These are phyloP conservation scores for Luvunga scandens DNA, from an alignment of 345 rosid genomes.

Conservation along the genomic window DNA sequence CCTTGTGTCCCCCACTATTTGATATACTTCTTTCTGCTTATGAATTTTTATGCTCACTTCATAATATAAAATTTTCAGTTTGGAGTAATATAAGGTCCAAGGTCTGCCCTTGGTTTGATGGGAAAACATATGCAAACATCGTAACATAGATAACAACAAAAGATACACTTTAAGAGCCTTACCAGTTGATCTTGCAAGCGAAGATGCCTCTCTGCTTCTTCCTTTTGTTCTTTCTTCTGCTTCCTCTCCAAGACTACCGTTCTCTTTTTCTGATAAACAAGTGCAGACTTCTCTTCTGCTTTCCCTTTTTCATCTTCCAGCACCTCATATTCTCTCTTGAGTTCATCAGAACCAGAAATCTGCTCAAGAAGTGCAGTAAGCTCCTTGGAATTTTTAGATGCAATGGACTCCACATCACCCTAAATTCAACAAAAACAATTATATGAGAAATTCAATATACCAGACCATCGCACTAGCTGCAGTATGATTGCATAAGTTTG, in stretches of 20 bases:
- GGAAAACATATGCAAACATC: not conserved
- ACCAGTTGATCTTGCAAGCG: conserved; percentile 92
- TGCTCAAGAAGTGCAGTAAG: conserved; percentile 88
- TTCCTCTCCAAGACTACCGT: conserved; percentile 80
- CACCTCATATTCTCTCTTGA: conserved; percentile 84
- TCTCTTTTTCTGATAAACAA: conserved; percentile 80
- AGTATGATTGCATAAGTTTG: not conserved
- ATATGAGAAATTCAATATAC: not conserved
- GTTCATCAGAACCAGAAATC: conserved; percentile 95
- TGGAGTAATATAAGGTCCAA: too few relatives aligned
- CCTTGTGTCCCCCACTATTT: too few relatives aligned
- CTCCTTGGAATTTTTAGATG: conserved; percentile 93
- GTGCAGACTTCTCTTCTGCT: conserved; percentile 86
- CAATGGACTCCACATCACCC: conserved; percentile 99
- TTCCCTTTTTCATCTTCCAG: conserved; percentile 71
- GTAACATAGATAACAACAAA: conserved; percentile 8
- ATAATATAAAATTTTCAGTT: too few relatives aligned
- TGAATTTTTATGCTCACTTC: too few relatives aligned
- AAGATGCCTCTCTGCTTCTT: conserved; percentile 94
- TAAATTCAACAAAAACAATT: conserved; percentile 21
- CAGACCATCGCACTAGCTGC: not conserved
- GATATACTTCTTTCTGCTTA: too few relatives aligned
- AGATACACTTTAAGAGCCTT: conserved; percentile 12
- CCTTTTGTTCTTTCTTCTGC: conserved; percentile 97
- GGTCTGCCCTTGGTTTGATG: too few relatives aligned